Conservation (phyloP, 768 basidiomycete genomes). For the Termitomyces eurrhizus region DNA sequence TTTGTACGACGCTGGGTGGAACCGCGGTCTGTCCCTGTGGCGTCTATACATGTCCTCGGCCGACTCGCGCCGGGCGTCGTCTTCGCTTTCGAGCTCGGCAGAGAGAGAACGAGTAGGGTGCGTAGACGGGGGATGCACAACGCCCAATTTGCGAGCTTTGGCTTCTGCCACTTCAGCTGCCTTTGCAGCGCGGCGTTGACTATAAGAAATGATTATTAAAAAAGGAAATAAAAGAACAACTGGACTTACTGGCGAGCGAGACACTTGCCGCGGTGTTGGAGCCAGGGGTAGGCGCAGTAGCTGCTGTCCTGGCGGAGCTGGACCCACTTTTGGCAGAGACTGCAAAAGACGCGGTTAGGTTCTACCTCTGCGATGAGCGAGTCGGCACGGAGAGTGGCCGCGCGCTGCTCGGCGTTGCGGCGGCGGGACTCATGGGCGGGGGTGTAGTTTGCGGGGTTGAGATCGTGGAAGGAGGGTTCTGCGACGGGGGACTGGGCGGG, state of each 20-base stretch:
- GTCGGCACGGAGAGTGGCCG: constrained; percentile 66
- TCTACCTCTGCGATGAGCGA: constrained; percentile 64
- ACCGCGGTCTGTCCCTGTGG: neutral
- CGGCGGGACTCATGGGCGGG: constrained; percentile 63
- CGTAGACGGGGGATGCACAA: neutral
- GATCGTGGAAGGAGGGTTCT: constrained; percentile 44
- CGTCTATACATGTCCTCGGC: neutral
- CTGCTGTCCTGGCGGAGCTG: constrained; percentile 75
- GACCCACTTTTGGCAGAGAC: constrained; percentile 77
- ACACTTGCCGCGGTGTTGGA: constrained; percentile 9
- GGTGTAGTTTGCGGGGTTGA: constrained; percentile 53
- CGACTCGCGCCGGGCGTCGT: neutral
- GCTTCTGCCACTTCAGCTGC: constrained; percentile 48
- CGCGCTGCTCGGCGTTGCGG: constrained; percentile 77
- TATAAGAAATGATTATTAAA: constrained; percentile 21
- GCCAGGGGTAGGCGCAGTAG: constrained; percentile 60
- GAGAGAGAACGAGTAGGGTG: neutral
- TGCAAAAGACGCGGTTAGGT: constrained; percentile 71
- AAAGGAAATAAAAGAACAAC: neutral
- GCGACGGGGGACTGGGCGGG: neutral
- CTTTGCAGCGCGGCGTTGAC: constrained; percentile 55
- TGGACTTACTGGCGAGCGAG: constrained; percentile 62
- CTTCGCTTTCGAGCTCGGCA: neutral
- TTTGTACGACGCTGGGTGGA: neutral
- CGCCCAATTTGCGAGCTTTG: constrained; percentile 27